Evolutionary conservation across 768 basidiomycete genomes (phyloP), one percentile per base, ranked within the genome.

Genomic region (Sistotremastrum niveocremeum): DNA sequence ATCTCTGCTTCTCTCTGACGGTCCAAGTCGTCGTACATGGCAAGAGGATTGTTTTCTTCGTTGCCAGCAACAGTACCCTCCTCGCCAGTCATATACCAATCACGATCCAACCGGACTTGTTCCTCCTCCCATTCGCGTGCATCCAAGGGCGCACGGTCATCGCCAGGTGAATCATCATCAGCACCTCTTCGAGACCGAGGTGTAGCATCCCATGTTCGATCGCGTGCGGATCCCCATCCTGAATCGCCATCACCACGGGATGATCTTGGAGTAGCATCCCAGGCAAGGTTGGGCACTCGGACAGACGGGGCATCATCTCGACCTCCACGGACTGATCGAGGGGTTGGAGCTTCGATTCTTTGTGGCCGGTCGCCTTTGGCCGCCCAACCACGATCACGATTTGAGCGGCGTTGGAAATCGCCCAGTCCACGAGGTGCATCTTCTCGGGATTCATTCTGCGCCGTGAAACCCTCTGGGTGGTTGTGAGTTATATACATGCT

Each of bases 51-150:
- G 57, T 87, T 84, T 52, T 90, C 90, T 45, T 90, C 90, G 52
- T 95, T 87, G 7, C 83, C 86, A 8, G 84, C 84, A 12, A 90
- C 67, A 2, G 76, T 80, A 20, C 83, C 86, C 49, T 90, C 90
- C 56, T 91, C 94, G 28, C 85, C 87, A 39, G 84, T 82, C 44
- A 78, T 81, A 59, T 98, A 99, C 95, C 95, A 99, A 57, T 97
- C 91, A 30, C 95, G 71, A 62, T 99, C 95, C 56, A 97, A 58
- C 49, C 73, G 73, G 8, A 90, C 73, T 60, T 95, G 90, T 60
- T 98, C 95, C 56, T 97, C 94, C 61, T 97, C 95, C 95, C 94
- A 99, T 56, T 95, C 94, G 42, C 84, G 71, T 39, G 74, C 70
- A 57, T 91, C 84, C 12, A 76, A 62, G 9, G 73, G 72, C 29